Conservation (phyloP, 139 green algal genomes). For the Mychonastes homosphaera region DNA sequence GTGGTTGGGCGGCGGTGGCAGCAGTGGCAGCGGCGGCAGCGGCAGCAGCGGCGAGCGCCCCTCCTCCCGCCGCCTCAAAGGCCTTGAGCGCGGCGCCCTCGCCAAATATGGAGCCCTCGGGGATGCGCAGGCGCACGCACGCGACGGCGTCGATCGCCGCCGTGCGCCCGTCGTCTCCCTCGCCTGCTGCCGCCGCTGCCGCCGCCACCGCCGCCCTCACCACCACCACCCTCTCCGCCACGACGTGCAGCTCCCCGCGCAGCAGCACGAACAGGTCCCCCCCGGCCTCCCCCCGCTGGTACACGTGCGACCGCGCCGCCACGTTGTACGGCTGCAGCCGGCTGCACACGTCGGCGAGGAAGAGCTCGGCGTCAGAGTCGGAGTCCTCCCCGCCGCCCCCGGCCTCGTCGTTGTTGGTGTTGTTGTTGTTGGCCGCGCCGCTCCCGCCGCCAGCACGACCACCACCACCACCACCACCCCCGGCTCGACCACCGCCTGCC, state of each 20-base stretch:
- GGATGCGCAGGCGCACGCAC: conserved; percentile 24
- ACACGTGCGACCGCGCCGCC: conserved; percentile 30
- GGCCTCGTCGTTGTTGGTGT: too few species aligned
- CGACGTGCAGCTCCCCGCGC: conserved; percentile 33
- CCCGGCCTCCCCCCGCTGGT: conserved; percentile 29
- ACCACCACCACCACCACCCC: too few species aligned
- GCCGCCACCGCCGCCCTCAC: too few species aligned
- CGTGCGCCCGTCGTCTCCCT: too few species aligned
- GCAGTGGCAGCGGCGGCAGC: neutral
- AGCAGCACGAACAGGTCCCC: conserved; percentile 39
- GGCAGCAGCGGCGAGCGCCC: neutral
- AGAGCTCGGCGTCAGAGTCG: conserved; percentile 30
- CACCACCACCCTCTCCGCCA: too few species aligned
- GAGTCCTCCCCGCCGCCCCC: neutral
- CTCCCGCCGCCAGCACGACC: too few species aligned
- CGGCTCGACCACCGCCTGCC: too few species aligned
- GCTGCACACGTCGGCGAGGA: conserved; percentile 37
- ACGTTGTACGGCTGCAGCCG: conserved; percentile 35
- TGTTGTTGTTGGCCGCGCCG: too few species aligned
- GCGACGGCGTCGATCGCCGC: conserved; percentile 13
- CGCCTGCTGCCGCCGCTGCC: too few species aligned
- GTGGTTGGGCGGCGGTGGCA: neutral
- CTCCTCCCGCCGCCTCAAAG: conserved; percentile 10
- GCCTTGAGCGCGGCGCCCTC: conserved; percentile 23
- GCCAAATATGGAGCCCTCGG: conserved; percentile 35